Conservation (phyloP, 2,329 filamentous ascomycete genomes). For the Xylaria sp. region DNA sequence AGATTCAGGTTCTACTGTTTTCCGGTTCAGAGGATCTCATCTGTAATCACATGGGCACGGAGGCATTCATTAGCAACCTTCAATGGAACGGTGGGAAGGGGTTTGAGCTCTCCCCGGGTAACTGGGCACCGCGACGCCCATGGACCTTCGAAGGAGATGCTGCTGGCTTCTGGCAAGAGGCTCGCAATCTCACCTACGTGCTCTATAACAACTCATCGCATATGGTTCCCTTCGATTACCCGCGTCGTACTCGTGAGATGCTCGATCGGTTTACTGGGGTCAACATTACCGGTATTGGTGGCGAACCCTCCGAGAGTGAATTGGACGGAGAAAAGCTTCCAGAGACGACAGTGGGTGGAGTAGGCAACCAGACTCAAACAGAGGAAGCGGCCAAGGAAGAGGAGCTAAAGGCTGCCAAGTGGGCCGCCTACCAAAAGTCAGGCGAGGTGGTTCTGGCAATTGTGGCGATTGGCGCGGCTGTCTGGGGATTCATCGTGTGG, state of each 20-base stretch:
- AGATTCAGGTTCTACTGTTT: conserved; percentile 86
- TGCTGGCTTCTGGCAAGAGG: conserved; percentile 93
- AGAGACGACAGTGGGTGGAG: conserved; percentile 79
- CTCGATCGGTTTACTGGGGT: conserved; percentile 95
- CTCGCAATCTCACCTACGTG: conserved; percentile 94
- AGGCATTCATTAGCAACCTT: conserved; percentile 89
- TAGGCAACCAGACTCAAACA: conserved; percentile 69
- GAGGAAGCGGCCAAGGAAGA: conserved; percentile 76
- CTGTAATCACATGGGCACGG: conserved; percentile 96
- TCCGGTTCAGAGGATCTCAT: conserved; percentile 95
- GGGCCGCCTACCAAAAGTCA: conserved; percentile 88
- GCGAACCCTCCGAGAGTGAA: conserved; percentile 78
- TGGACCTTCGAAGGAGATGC: conserved; percentile 93
- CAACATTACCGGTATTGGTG: conserved; percentile 89
- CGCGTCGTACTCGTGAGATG: conserved; percentile 91
- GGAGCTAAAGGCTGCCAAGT: conserved; percentile 82
- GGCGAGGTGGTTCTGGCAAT: conserved; percentile 87
- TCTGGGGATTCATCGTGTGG: conserved; percentile 81
- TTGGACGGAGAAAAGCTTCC: conserved; percentile 88
- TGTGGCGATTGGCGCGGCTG: conserved; percentile 76
- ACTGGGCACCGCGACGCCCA: conserved; percentile 89
- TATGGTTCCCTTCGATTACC: conserved; percentile 97
- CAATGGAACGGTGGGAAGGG: conserved; percentile 91
- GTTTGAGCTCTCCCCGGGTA: conserved; percentile 87
- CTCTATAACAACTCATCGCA: conserved; percentile 95